Evolutionary conservation across 2,329 filamentous ascomycete genomes (phyloP), one percentile per base, ranked within the genome.

Genomic region (Pseudogymnoascus sp.): DNA sequence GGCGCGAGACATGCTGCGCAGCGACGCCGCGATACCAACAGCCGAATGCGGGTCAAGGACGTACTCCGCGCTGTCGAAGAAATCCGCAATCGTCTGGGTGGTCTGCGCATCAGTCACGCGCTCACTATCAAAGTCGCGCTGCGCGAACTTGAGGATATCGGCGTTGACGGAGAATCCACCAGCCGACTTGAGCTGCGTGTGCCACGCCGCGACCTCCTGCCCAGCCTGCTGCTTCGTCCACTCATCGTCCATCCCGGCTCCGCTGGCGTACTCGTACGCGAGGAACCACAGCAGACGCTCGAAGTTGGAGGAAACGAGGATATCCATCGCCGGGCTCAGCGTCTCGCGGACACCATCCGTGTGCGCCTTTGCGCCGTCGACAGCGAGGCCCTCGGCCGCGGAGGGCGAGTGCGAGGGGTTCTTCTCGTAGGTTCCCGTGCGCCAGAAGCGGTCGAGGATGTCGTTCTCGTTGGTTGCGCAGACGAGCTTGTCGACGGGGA

Each of bases 381-480:
- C 78, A 3, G 74, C 74, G 21, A 83, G 73, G 10, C 81, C 81
- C 49, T 81, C 81, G 66, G 84, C 78, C 0, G 84, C 83, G 60
- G 81, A 80, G 6, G 76, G 71, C 1, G 83, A 84, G 62, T 81
- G 77, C 6, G 85, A 80, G 7, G 86, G 79, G 70, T 92, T 83
- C 82, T 97, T 97, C 78, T 94, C 90, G 77, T 97, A 97, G 68
- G 83, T 82, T 39, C 93, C 91, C 0, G 88, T 90, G 78, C 89
- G 88, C 90, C 91, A 97, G 82, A 99, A 99, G 35, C 94, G 86
- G 76, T 97, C 85, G 10, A 99, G 83, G 65, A 97, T 97, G 71
- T 97, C 94, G 77, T 99, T 99, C 77, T 95, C 92, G 75, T 97
- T 97, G 60, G 93, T 97, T 0, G 93, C 91, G 63, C 97, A 88